A percentile compares a stretch with the other conserved stretches of the same genome.
Evolutionary conservation across 352 stramenopile genomes (phyloP).

Genomic region (Salisapilia sapeloensis): DNA sequence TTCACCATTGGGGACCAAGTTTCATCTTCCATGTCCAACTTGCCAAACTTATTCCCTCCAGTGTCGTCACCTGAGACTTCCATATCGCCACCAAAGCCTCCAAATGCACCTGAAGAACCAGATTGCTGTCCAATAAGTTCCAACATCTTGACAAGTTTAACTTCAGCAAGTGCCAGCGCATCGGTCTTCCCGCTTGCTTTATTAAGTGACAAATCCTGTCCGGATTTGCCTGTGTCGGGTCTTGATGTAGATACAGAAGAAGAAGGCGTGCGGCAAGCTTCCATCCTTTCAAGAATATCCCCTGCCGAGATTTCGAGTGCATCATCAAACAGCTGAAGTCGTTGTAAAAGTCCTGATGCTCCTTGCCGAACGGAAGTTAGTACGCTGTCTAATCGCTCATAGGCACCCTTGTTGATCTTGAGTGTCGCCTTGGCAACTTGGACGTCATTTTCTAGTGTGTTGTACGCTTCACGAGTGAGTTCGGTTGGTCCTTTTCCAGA

Average conservation of each 20-base stretch:
- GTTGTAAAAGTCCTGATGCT: slow-evolving; percentile 46
- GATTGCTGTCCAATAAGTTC: slow-evolving; percentile 63
- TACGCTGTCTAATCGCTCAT: slow-evolving; percentile 53
- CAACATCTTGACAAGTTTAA: slow-evolving; percentile 66
- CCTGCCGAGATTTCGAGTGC: slow-evolving; percentile 15
- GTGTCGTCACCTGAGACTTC: slow-evolving; percentile 7
- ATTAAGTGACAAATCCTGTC: not conserved
- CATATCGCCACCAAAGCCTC: slow-evolving; percentile 10
- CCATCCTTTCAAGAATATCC: not conserved
- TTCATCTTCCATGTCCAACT: slow-evolving; percentile 8
- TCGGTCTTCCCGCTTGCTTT: slow-evolving; percentile 23
- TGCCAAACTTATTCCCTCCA: slow-evolving; percentile 10
- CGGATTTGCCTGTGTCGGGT: not conserved
- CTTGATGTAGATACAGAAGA: not conserved
- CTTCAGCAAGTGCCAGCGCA: slow-evolving; percentile 31
- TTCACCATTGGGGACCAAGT: slow-evolving; percentile 52
- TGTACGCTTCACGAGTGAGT: slow-evolving; percentile 69
- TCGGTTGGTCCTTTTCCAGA: slow-evolving; percentile 59
- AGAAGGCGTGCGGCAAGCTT: not conserved
- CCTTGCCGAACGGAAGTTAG: slow-evolving; percentile 57
- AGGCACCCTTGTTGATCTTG: slow-evolving; percentile 65
- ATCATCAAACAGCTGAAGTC: slow-evolving; percentile 54
- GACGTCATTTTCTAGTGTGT: slow-evolving; percentile 58
- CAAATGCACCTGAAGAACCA: slow-evolving; percentile 36
- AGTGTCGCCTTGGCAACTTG: slow-evolving; percentile 45